Evolutionary conservation across 73 alveolate genomes (phyloP).

Genomic region (Uronychia setigera): DNA sequence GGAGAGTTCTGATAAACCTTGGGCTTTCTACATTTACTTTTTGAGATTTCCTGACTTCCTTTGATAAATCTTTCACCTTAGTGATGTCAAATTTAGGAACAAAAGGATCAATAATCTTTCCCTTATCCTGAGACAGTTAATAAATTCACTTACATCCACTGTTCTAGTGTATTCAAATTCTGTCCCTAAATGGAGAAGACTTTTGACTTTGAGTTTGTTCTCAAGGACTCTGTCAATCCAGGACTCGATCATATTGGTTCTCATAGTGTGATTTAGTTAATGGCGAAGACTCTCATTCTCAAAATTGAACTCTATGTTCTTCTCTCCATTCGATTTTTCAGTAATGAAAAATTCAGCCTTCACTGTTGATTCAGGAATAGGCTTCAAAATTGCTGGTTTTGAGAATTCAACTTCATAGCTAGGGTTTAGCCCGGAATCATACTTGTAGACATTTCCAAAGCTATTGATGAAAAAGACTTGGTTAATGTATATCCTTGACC

Average conservation of each 20-base stretch:
- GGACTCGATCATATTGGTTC: slow-evolving; percentile 68
- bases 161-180: slow-evolving; percentile 67
- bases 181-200: slow-evolving; percentile 60
- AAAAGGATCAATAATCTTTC: slow-evolving; percentile 54
- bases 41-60: slow-evolving; percentile 52
- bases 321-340: slow-evolving; percentile 63
- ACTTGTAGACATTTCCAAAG: slow-evolving; percentile 48
- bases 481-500: slow-evolving; percentile 60
- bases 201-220: slow-evolving; percentile 56
- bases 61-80: slow-evolving; percentile 43
- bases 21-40: slow-evolving; percentile 57
- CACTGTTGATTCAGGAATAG: slow-evolving; percentile 85
- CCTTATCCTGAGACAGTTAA: no score
- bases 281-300: slow-evolving; percentile 80
- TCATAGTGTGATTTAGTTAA: slow-evolving; percentile 63
- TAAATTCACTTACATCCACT: no score
- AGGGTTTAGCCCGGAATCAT: no score
- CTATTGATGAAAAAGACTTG: slow-evolving; percentile 46
- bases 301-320: slow-evolving; percentile 67
- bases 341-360: slow-evolving; percentile 73
- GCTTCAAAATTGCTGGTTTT: slow-evolving; percentile 69
- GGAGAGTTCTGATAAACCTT: slow-evolving; percentile 31
- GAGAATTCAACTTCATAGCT: slow-evolving; percentile 72
- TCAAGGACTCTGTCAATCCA: slow-evolving; percentile 71
- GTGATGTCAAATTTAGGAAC: slow-evolving; percentile 57